These are phyloP conservation scores for Pichia sp. DNA, from an alignment of 1,139 yeast genomes.

Conservation along the genomic window DNA sequence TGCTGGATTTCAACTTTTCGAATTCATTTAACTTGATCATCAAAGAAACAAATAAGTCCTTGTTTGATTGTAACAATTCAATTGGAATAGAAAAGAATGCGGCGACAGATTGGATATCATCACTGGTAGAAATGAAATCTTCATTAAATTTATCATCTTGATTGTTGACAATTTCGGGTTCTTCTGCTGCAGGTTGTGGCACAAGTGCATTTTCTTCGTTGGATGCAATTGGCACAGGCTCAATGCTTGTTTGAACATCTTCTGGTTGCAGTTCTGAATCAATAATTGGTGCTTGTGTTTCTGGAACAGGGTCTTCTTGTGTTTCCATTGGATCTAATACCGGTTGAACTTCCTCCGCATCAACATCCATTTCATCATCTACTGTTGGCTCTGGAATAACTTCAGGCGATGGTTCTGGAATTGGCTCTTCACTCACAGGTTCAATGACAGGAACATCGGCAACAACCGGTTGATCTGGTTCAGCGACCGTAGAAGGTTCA, in stretches of 20 bases:
- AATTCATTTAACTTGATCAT: slow-evolving; percentile 45
- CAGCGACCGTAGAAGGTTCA: not conserved
- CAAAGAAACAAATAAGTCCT: slow-evolving; percentile 36
- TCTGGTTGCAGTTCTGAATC: not conserved
- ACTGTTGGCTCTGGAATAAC: too few relatives aligned
- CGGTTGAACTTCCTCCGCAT: not conserved
- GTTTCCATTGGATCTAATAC: not conserved
- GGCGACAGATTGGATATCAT: slow-evolving; percentile 28
- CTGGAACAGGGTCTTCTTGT: not conserved
- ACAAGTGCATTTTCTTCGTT: not conserved
- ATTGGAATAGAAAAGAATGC: slow-evolving; percentile 40
- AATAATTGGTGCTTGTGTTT: not conserved
- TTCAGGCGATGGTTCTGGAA: too few relatives aligned
- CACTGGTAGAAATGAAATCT: slow-evolving; percentile 10
- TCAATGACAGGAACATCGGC: too few relatives aligned
- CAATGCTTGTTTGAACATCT: not conserved
- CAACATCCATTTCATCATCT: not conserved
- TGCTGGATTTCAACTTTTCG: slow-evolving; percentile 50
- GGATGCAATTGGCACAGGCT: not conserved
- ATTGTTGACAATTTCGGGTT: not conserved
- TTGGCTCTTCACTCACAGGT: too few relatives aligned
- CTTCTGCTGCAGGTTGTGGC: not conserved
- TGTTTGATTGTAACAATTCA: slow-evolving; percentile 27
- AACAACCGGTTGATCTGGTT: not conserved
- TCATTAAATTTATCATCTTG: not conserved